A percentile compares a stretch with the other conserved stretches of the same genome.
Conservation (phyloP, 2,329 filamentous ascomycete genomes). For the Talaromyces marneffei region DNA sequence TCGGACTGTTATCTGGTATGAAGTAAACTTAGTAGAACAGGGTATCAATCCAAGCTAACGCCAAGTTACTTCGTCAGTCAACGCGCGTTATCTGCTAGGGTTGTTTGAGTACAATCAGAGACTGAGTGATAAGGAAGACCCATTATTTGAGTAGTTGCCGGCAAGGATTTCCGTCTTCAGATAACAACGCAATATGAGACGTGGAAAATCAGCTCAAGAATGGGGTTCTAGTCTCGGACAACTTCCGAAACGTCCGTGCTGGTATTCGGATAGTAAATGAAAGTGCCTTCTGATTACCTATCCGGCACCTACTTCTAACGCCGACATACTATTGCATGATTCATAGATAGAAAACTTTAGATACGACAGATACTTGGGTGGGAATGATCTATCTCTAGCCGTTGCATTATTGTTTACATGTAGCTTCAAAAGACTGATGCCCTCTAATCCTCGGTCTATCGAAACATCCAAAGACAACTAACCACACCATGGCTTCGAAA, state of each 20-base stretch:
- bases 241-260: not conserved
- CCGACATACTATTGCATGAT: not conserved
- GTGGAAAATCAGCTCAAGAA: not conserved
- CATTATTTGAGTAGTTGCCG: not conserved
- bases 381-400: not conserved
- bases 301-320: not conserved
- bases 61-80: no score
- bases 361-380: not conserved
- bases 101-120: not conserved
- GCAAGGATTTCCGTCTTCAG: not conserved
- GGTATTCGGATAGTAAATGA: not conserved
- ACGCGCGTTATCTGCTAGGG: not conserved
- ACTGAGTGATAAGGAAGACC: not conserved
- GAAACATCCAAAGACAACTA: not conserved
- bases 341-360: not conserved
- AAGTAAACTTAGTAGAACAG: not conserved
- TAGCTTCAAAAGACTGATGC: not conserved
- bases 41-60: no score
- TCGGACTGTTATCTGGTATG: not conserved
- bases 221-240: not conserved
- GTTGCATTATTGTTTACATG: not conserved
- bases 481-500: not conserved
- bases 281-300: not conserved
- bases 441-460: not conserved
- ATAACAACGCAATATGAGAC: not conserved